These are phyloP conservation scores for Dictyostelium purpureum DNA, from an alignment of 78 protist genomes.

Conservation along the genomic window DNA sequence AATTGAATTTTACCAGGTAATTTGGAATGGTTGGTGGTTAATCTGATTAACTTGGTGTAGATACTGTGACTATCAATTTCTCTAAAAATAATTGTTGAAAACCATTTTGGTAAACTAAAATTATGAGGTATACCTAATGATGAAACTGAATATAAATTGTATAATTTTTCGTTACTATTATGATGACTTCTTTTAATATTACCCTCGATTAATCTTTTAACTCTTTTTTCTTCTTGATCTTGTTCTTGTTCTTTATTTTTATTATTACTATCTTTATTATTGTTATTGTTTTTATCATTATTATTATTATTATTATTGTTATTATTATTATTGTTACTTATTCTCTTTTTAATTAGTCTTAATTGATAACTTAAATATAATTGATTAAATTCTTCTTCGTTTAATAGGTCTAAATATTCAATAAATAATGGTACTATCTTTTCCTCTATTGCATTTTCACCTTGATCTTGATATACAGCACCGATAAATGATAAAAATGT, in stretches of 20 bases:
- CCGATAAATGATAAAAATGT: conserved; percentile 39
- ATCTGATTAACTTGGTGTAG: not conserved
- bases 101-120: conserved; percentile 29
- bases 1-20: not conserved
- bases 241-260: not conserved
- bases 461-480: conserved; percentile 3
- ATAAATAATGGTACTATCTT: conserved; percentile 1
- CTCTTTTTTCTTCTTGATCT: too few relatives aligned
- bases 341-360: too few relatives aligned
- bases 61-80: not conserved
- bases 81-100: conserved; percentile 11
- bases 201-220: too few relatives aligned
- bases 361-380: not conserved
- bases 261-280: not conserved
- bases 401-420: conserved; percentile 18
- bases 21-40: not conserved
- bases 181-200: too few relatives aligned
- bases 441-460: conserved; percentile 1
- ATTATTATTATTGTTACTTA: not conserved
- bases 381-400: not conserved
- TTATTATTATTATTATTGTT: not conserved
- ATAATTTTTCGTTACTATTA: too few relatives aligned
- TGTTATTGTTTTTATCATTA: not conserved
- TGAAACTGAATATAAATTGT: too few relatives aligned
- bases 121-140: not conserved